Conservation (phyloP, 169 alveolate genomes). For the Fabrea salina region DNA sequence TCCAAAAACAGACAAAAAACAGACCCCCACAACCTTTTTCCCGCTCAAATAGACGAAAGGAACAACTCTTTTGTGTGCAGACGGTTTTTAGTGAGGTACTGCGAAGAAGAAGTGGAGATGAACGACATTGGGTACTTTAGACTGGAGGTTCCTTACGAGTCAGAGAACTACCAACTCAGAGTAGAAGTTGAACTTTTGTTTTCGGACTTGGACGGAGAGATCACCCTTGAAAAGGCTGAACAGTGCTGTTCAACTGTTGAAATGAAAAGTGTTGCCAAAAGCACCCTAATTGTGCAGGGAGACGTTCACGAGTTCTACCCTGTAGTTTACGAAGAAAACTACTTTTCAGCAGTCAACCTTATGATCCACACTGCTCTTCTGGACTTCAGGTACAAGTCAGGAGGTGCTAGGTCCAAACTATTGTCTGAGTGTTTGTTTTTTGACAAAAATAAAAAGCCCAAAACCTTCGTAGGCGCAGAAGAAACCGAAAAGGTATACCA, state of each 20-base stretch:
- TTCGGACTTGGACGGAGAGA: slow-evolving; percentile 42
- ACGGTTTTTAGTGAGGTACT: slow-evolving; percentile 75
- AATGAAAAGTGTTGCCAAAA: slow-evolving; percentile 27
- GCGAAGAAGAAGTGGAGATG: slow-evolving; percentile 85
- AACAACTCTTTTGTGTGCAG: slow-evolving; percentile 62
- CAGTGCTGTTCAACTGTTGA: background rate
- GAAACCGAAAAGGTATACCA: slow-evolving; percentile 45
- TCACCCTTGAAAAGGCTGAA: background rate
- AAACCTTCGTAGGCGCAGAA: slow-evolving; percentile 59
- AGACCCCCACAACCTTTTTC: slow-evolving; percentile 57
- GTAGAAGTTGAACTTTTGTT: slow-evolving; percentile 65
- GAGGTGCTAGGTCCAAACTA: background rate
- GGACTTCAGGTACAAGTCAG: slow-evolving; percentile 43
- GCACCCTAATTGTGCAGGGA: slow-evolving; percentile 16
- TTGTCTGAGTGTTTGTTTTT: slow-evolving; percentile 45
- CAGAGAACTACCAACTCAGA: slow-evolving; percentile 39
- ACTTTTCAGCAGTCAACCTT: slow-evolving; percentile 59
- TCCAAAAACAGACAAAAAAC: slow-evolving; percentile 42
- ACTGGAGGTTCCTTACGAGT: slow-evolving; percentile 64
- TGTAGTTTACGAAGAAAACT: slow-evolving; percentile 57
- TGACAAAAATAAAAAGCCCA: slow-evolving; percentile 31
- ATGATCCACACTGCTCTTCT: slow-evolving; percentile 46
- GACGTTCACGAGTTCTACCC: slow-evolving; percentile 61
- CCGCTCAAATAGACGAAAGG: slow-evolving; percentile 63
- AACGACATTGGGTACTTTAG: slow-evolving; percentile 80